Conservation (phyloP, 1,139 yeast species). For the Yamadazyma diospyri region DNA sequence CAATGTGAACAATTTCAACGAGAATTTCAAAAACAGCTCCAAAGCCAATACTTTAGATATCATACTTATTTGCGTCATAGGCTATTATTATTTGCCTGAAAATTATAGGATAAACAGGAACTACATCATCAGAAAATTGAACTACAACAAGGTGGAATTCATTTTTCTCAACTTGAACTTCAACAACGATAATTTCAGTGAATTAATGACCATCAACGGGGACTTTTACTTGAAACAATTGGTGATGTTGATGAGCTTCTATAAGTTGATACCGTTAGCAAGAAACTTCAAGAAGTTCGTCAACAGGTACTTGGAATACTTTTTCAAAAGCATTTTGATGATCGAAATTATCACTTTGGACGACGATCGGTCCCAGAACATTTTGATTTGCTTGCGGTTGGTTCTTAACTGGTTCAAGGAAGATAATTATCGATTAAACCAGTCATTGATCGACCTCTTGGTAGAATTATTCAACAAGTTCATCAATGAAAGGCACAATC, state of each 20-base stretch:
- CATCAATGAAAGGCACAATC: conserved; percentile 1
- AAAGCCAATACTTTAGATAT: conserved; percentile 19
- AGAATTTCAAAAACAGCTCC: conserved; percentile 7
- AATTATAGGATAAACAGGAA: conserved; percentile 20
- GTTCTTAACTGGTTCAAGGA: conserved; percentile 52
- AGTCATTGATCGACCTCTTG: conserved; percentile 24
- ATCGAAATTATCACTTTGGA: conserved; percentile 10
- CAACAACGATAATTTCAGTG: conserved; percentile 12
- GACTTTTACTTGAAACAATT: conserved; percentile 22
- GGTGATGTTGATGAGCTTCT: conserved; percentile 22
- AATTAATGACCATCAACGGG: conserved; percentile 5
- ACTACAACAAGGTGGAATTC: conserved; percentile 25
- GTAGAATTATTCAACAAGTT: conserved; percentile 6
- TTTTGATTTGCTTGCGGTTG: conserved; percentile 37
- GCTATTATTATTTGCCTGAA: conserved; percentile 29
- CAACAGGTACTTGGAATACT: conserved; percentile 32
- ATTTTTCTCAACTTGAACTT: conserved; percentile 22
- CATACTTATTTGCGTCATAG: conserved; percentile 25
- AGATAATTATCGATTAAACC: conserved; percentile 36
- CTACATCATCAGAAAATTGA: conserved; percentile 21
- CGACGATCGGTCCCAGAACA: conserved; percentile 7
- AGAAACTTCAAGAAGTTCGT: conserved; percentile 21
- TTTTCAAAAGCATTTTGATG: conserved; percentile 15
- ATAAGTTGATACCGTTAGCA: conserved; percentile 14
- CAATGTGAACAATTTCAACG: conserved; percentile 10